Percentiles rank a stretch among this genome's conserved stretches.
phyloP scores from a whole-genome alignment of 2,329 filamentous ascomycete species.

The Scolecobasidium constrictum region DNA sequence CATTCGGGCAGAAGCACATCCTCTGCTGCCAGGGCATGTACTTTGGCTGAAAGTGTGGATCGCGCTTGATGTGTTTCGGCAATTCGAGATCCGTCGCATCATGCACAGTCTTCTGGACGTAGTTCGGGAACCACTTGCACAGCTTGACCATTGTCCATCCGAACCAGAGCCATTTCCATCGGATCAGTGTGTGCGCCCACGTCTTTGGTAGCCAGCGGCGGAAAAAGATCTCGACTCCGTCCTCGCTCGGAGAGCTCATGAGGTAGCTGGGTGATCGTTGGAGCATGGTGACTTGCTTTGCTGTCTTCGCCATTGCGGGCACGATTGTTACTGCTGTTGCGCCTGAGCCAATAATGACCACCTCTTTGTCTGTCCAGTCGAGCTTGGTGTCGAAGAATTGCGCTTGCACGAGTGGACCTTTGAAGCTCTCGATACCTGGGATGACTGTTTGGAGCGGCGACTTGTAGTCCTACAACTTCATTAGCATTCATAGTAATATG shows the following conservation, averaged over 20 bases:
- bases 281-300: conserved; percentile 62
- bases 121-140: conserved; percentile 42
- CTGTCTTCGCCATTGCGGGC: conserved; percentile 55
- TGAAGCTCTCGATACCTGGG: conserved; percentile 56
- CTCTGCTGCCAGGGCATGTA: conserved; percentile 57
- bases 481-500: background rate
- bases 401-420: conserved; percentile 53
- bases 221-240: conserved; percentile 24
- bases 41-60: conserved; percentile 35
- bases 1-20: conserved; percentile 56
- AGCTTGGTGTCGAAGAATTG: conserved; percentile 66
- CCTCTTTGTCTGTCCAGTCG: conserved; percentile 54
- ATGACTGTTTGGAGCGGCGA: conserved; percentile 50
- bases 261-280: conserved; percentile 70
- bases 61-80: conserved; percentile 31
- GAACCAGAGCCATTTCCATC: conserved; percentile 40
- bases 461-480: conserved; percentile 47
- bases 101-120: conserved; percentile 37
- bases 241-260: conserved; percentile 36
- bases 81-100: conserved; percentile 36
- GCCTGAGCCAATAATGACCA: conserved; percentile 66
- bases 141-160: conserved; percentile 37
- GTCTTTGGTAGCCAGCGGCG: conserved; percentile 20
- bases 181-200: conserved; percentile 32
- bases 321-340: conserved; percentile 72